These are phyloP conservation scores for Ophiocytium majus DNA, from an alignment of 352 stramenopile species.

Conservation along the genomic window DNA sequence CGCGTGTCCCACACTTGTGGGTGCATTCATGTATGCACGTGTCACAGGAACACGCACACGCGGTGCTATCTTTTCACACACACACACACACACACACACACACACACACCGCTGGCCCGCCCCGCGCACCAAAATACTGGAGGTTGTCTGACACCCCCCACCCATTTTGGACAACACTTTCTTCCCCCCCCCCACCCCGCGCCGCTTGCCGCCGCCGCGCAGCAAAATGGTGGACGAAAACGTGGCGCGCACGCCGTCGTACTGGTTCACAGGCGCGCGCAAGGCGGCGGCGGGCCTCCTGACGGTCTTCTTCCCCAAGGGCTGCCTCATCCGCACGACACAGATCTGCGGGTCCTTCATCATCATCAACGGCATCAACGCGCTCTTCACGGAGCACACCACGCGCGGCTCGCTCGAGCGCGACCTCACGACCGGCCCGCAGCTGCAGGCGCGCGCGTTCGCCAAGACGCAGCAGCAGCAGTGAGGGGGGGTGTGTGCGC, in stretches of 20 bases:
- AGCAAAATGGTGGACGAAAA: slow-evolving; percentile 47
- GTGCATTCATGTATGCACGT: no score
- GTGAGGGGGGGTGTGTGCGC: neutral
- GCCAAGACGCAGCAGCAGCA: neutral
- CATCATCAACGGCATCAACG: slow-evolving; percentile 85
- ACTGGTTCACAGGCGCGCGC: slow-evolving; percentile 65
- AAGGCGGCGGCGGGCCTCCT: slow-evolving; percentile 69
- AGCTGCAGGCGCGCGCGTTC: no score
- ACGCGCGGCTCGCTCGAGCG: neutral
- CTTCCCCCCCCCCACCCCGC: no score
- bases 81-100: no score
- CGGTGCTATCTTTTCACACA: no score
- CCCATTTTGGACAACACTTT: no score
- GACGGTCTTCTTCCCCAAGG: slow-evolving; percentile 77
- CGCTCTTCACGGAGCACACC: slow-evolving; percentile 8
- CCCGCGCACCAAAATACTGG: no score
- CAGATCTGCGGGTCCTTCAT: slow-evolving; percentile 88
- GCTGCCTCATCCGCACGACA: slow-evolving; percentile 77
- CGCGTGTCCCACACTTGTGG: no score
- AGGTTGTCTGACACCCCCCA: no score
- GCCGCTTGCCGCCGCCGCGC: no score
- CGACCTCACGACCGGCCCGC: neutral
- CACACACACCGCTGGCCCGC: no score
- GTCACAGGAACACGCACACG: no score
- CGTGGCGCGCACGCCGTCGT: slow-evolving; percentile 32